Evolutionary conservation across 1,139 yeast species (phyloP), one percentile per base, ranked within the genome.

Genomic region (Geotrichum histeridarum): DNA sequence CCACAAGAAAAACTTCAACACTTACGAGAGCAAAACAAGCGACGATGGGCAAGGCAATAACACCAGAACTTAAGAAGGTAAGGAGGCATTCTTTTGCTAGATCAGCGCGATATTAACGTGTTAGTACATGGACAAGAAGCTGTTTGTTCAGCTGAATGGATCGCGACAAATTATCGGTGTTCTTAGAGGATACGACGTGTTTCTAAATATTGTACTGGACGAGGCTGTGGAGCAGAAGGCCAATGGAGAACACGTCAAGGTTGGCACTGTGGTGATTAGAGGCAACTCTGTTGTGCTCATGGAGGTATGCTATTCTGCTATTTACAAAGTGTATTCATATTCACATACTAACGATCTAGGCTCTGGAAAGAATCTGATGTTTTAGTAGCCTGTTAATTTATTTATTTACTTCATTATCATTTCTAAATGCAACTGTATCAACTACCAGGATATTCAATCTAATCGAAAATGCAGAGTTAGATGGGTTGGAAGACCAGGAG

Each of bases 161-260:
- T 73, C 86, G 15, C 77, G 95, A 55, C 82, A 79, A 60, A 82
- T 88, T 7, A 76, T 79, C 3, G 96, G 96, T 1, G 78, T 80
- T 7, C 75, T 88, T 56, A 75, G 86, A 65, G 96, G 96, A 9
- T 88, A 82, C 67, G 96, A 88, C 66, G 83, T 80, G 64, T 87
- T 86, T 66, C 70, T 87, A 63, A 88, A 87, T 66, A 72, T 87
- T 36, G 90, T 89, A 0, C 67, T 87, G 36, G 87, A 82, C 46
- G 87, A 85, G 52, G 90, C 93, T 1, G 75, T 82, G 27, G 95
- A 86, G 65, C 84, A 78, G 59, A 73, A 71, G 58, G 59, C 68
- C 12, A 71, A 75, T 53, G 83, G 81, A 8, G 81, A 80, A 14
- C 77, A 73, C 60, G 70, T 74, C 50, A 76, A 74, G 63, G 76